phyloP scores from a whole-genome alignment of 2,329 filamentous ascomycete species.

The Diatrype stigma region DNA sequence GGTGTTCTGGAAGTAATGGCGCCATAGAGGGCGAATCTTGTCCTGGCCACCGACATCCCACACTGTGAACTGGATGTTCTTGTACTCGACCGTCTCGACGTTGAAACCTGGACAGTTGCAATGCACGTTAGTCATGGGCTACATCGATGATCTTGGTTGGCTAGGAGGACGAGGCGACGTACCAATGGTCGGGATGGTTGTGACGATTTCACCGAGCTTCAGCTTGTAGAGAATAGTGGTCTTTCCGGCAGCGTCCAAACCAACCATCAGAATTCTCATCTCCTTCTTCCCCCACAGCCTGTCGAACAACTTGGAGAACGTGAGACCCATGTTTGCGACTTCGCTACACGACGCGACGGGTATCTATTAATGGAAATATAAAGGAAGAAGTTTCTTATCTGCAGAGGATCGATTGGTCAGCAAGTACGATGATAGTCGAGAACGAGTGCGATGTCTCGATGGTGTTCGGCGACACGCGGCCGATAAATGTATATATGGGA shows the following conservation, averaged over 20 bases:
- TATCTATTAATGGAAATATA: constrained; percentile 24
- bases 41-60: constrained; percentile 99
- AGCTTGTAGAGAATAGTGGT: constrained; percentile 99
- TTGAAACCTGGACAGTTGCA: constrained; percentile 71
- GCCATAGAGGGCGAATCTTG: constrained; percentile 99
- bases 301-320: constrained; percentile 95
- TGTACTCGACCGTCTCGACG: constrained; percentile 99
- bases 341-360: constrained; percentile 34
- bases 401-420: constrained; percentile 9
- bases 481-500: neutral
- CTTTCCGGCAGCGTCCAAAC: constrained; percentile 99
- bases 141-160: neutral
- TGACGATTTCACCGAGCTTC: constrained; percentile 98
- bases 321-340: constrained; percentile 88
- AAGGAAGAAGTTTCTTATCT: constrained; percentile 6
- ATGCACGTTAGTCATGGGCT: constrained; percentile 15
- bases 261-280: constrained; percentile 99
- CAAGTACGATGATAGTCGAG: constrained; percentile 1
- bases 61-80: constrained; percentile 99
- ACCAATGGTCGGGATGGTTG: constrained; percentile 98
- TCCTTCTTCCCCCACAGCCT: constrained; percentile 99
- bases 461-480: neutral
- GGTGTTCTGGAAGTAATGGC: constrained; percentile 99
- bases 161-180: constrained; percentile 33
- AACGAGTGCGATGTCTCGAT: neutral